Percentiles rank a stretch among this genome's conserved stretches.
Evolutionary conservation across 2,329 filamentous ascomycete species (phyloP).

Genomic region (Colletotrichum australisinense): DNA sequence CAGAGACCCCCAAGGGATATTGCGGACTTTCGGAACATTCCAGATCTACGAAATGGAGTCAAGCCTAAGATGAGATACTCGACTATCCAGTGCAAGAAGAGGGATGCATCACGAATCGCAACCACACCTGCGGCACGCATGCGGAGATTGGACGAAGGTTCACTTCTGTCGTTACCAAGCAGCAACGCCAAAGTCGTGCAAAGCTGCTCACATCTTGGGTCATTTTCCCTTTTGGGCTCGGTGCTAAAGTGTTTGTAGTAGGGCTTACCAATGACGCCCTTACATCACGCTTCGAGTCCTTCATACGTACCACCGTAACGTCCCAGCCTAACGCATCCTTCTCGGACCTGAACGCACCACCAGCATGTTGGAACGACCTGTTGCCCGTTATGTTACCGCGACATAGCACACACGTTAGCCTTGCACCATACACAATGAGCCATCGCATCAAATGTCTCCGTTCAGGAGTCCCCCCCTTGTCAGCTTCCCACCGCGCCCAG

Average conservation of each 20-base stretch:
- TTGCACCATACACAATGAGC: constrained; percentile 24
- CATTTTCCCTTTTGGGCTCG: constrained; percentile 13
- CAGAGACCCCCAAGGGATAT: constrained; percentile 25
- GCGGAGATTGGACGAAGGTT: constrained; percentile 17
- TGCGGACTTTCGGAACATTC: constrained; percentile 29
- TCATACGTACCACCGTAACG: constrained; percentile 5
- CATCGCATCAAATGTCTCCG: constrained; percentile 22
- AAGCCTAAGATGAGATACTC: constrained; percentile 5
- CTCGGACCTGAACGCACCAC: constrained; percentile 12
- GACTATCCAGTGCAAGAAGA: not conserved
- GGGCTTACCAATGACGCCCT: constrained; percentile 30
- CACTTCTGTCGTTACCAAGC: constrained; percentile 25
- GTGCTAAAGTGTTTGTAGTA: constrained; percentile 7
- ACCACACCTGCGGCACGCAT: constrained; percentile 7
- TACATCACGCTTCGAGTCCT: not conserved
- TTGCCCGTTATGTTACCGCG: constrained; percentile 22
- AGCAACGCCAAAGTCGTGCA: constrained; percentile 17
- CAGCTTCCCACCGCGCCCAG: constrained; percentile 12
- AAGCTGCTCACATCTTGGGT: not conserved
- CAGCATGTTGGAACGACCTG: constrained; percentile 1
- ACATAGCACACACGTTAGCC: constrained; percentile 13
- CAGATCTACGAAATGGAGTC: not conserved
- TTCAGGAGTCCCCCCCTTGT: not conserved
- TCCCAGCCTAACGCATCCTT: constrained; percentile 30
- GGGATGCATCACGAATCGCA: not conserved